Percentiles rank a stretch among this genome's conserved stretches.
These are phyloP conservation scores for Benincasa hispida DNA, from an alignment of 306 rosid genomes.

Conservation along the genomic window DNA sequence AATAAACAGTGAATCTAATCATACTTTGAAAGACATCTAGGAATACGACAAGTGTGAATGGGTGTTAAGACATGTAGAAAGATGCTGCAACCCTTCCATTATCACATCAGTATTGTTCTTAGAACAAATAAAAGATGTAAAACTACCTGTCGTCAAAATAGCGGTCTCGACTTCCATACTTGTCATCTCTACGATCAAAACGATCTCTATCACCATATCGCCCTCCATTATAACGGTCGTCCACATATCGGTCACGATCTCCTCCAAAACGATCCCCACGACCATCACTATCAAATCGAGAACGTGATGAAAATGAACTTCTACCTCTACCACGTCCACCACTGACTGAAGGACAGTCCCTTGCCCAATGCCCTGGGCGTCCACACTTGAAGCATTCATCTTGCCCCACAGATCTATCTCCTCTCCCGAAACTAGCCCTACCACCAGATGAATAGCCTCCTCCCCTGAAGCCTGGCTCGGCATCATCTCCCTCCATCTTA, in stretches of 20 bases:
- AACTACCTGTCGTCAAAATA: constrained; percentile 64
- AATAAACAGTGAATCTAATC: neutral
- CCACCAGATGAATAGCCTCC: constrained; percentile 79
- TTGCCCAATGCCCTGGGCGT: constrained; percentile 95
- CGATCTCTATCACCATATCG: constrained; percentile 77
- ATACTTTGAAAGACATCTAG: neutral
- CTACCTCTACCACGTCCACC: constrained; percentile 65
- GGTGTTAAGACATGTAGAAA: neutral
- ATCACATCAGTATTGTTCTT: neutral
- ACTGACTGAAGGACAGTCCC: constrained; percentile 72
- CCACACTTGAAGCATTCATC: constrained; percentile 97
- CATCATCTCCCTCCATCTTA: constrained; percentile 13
- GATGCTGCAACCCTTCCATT: neutral
- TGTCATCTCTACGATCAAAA: constrained; percentile 66
- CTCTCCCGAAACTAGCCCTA: constrained; percentile 54
- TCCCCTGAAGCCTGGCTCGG: constrained; percentile 38
- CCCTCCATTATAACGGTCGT: constrained; percentile 80
- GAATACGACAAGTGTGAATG: neutral
- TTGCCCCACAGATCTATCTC: constrained; percentile 60
- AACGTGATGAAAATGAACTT: constrained; percentile 62
- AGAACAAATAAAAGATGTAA: neutral
- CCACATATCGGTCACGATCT: constrained; percentile 53
- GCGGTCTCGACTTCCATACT: constrained; percentile 76
- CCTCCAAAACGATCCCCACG: constrained; percentile 70
- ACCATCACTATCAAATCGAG: constrained; percentile 67